These are phyloP conservation scores for Hura crepitans DNA, from an alignment of 441 rosid genomes.

Conservation along the genomic window DNA sequence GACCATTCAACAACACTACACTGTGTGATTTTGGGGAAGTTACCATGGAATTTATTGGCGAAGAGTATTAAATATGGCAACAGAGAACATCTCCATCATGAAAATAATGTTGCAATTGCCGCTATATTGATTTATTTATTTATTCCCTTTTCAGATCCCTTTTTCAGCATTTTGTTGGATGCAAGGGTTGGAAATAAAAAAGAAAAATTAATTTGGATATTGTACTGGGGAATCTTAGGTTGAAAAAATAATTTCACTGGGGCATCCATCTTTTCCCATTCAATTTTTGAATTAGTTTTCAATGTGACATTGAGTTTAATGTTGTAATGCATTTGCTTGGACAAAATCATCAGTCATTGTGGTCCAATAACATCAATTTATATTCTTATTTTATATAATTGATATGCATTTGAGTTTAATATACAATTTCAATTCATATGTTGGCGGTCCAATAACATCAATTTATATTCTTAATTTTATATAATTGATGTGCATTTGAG, in stretches of 20 bases:
- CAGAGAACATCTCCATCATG: neutral
- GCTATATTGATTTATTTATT: no score
- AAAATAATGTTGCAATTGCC: constrained; percentile 7
- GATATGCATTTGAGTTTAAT: no score
- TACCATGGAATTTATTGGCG: neutral
- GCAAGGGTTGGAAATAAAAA: constrained; percentile 29
- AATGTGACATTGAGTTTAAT: constrained; percentile 8
- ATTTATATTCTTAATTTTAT: no score
- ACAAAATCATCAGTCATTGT: no score
- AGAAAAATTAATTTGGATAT: neutral
- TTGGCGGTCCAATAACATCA: no score
- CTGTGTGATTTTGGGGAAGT: constrained; percentile 30
- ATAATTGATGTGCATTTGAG: no score
- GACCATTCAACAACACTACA: constrained; percentile 72
- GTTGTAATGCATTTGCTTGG: neutral
- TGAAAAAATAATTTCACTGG: constrained; percentile 15
- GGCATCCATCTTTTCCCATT: neutral
- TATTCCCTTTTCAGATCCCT: neutral
- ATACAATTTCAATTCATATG: no score
- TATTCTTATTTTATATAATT: no score
- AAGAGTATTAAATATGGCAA: constrained; percentile 4
- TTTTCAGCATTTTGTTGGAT: constrained; percentile 10
- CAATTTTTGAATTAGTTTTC: neutral
- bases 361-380: no score
- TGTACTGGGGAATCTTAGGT: constrained; percentile 15